Percentiles rank a stretch among this genome's conserved stretches.
Conservation (phyloP, 371 early-diverging fungal genomes). For the Rhizopus stolonifer region DNA sequence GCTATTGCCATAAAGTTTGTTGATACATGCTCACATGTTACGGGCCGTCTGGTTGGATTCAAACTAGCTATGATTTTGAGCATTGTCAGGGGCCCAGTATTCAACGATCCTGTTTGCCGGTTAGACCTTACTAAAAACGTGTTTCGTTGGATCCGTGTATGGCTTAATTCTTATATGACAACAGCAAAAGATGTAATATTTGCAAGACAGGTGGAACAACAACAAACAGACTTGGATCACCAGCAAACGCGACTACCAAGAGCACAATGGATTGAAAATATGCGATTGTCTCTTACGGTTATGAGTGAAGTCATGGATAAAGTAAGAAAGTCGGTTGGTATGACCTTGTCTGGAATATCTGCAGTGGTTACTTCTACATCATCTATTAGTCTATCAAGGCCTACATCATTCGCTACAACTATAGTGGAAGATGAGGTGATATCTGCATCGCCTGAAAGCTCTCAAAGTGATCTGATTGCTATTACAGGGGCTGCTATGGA, state of each 20-base stretch:
- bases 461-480: constrained; percentile 18
- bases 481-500: constrained; percentile 33
- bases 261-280: constrained; percentile 55
- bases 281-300: constrained; percentile 55
- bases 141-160: constrained; percentile 59
- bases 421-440: constrained; percentile 13
- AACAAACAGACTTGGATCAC: constrained; percentile 24
- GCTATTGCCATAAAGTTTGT: constrained; percentile 52
- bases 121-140: constrained; percentile 50
- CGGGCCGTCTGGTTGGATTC: constrained; percentile 56
- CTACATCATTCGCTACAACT: constrained; percentile 39
- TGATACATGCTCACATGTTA: constrained; percentile 50
- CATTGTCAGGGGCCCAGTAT: constrained; percentile 62
- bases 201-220: constrained; percentile 38
- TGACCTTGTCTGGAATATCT: constrained; percentile 31
- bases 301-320: constrained; percentile 56
- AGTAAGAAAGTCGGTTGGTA: constrained; percentile 45
- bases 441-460: constrained; percentile 22
- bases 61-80: constrained; percentile 59
- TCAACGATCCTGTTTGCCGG: constrained; percentile 53
- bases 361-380: constrained; percentile 5
- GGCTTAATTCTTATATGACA: constrained; percentile 53
- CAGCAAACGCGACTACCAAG: constrained; percentile 38
- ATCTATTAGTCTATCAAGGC: constrained; percentile 33
- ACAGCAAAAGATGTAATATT: constrained; percentile 46